phyloP scores from a whole-genome alignment of 768 basidiomycete genomes.

The Kwoniella pini region DNA sequence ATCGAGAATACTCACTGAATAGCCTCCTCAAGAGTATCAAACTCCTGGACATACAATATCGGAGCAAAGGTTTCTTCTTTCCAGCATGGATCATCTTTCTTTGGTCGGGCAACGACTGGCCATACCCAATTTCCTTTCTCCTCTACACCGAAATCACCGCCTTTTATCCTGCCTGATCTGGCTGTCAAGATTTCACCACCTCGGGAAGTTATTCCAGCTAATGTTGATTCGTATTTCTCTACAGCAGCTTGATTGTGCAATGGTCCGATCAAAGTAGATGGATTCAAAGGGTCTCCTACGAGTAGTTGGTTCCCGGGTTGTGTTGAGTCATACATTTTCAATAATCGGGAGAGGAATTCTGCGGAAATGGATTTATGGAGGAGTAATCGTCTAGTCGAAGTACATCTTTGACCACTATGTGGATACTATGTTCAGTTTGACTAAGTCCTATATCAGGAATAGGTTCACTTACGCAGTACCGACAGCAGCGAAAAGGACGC shows the following conservation, averaged over 20 bases:
- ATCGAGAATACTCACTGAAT: conserved; percentile 58
- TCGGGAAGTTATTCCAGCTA: conserved; percentile 64
- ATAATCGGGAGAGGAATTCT: conserved; percentile 73
- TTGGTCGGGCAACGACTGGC: conserved; percentile 58
- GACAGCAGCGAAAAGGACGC: conserved; percentile 90
- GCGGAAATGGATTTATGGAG: conserved; percentile 77
- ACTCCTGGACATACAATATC: conserved; percentile 80
- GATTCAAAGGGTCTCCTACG: conserved; percentile 82
- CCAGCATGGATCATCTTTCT: conserved; percentile 45
- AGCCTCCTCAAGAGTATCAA: conserved; percentile 62
- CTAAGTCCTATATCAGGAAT: not conserved
- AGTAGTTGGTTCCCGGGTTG: conserved; percentile 39
- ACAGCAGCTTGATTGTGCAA: conserved; percentile 73
- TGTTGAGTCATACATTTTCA: conserved; percentile 70
- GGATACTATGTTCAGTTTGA: conserved; percentile 57
- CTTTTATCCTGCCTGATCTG: conserved; percentile 62
- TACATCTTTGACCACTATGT: conserved; percentile 63
- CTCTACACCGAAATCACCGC: conserved; percentile 58
- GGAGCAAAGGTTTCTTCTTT: conserved; percentile 67
- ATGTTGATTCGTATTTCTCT: conserved; percentile 64
- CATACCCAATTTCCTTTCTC: conserved; percentile 79
- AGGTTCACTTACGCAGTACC: conserved; percentile 62
- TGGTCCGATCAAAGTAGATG: conserved; percentile 77
- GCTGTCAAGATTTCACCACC: conserved; percentile 70
- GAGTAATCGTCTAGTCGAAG: conserved; percentile 85